Base-by-base conservation (phyloP, 495 filamentous ascomycete genomes). In the Endocarpon pusillum region DNA sequence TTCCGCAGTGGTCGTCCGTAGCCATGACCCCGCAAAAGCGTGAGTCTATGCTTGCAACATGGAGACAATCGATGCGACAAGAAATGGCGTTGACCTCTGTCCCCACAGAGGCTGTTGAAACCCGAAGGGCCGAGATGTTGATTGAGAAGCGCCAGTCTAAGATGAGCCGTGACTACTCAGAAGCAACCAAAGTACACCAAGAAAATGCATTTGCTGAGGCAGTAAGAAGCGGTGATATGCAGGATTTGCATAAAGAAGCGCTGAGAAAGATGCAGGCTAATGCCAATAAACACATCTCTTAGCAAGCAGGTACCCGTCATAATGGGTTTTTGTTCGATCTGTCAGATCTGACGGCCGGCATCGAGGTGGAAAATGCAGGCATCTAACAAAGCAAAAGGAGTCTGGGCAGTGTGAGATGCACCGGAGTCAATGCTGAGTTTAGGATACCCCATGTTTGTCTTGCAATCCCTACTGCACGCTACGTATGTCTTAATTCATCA, bases 231-330 rank as follows among this genome's bases (percentile, higher is more conserved):
- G 72, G 75, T 0, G 71, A 73, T 41, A 73, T 92, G 65, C 58
- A 76, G 22, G 79, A 81, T 27, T 61, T 75, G 25, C 87, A 96
- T 53, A 62, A 77, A 33, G 74, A 87, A 38, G 83, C 80, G 1
- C 66, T 96, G 67, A 61, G 81, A 42, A 71, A 64, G 50, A 78
- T 96, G 76, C 87, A 93, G 57, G 68, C 72, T 15, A 59, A 60
- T 14, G 78, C 77, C 2, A 81, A 74, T 46, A 60, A 61, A n/a
- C n/a, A n/a, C n/a, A n/a, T n/a, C n/a, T n/a, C n/a, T n/a, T n/a
- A n/a, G n/a, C n/a, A n/a, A n/a, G n/a, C n/a, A n/a, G n/a, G n/a
- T n/a, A n/a, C n/a, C n/a, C n/a, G n/a, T n/a, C n/a, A n/a, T n/a
- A n/a, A n/a, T n/a, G n/a, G n/a, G n/a, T n/a, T n/a, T n/a, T n/a